Base-by-base conservation (phyloP, 495 filamentous ascomycete genomes). In the Aspergillus olivimuriae region DNA sequence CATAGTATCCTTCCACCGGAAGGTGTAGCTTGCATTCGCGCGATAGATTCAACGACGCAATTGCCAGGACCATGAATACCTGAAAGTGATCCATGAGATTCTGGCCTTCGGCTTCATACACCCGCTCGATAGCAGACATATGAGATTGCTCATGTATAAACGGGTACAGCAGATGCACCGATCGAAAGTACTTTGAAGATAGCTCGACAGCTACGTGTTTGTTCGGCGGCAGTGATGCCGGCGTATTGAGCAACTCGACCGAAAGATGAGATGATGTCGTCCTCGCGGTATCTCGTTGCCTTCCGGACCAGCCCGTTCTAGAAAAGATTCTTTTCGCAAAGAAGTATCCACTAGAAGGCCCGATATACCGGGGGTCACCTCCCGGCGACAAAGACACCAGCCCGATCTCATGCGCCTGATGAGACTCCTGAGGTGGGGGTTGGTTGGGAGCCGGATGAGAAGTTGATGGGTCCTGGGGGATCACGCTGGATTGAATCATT, bases 41-140 rank as follows among this genome's bases (percentile, higher is more conserved):
- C 1, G 67, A 70, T 2, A 71, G 52, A 38, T 70, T 60, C n/a
- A 61, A 61, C 2, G 70, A 58, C 2, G 64, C 57, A 41, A 74
- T 66, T 4, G 70, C 67, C 2, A 74, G 39, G 7, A 74, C 70
- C 66, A 74, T 70, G 43, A 63, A 67, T 4, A 70, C 60, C 32
- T 72, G 70, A 35, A 69, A 72, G 10, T 47, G 47, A 4, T 46
- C 53, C 1, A 57, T 30, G 5, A 61, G 54, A 18, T 56, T 42
- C 2, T 33, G 41, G 15, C 39, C 47, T 7, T 51, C 43, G 2
- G 41, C 41, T 1, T 46, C 38, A 36, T 69, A 70, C 16, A 72
- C 48, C 11, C 42, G 53, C 17, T 63, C 47, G 6, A 72, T 48
- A 2, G 51, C 47, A 14, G 52, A 44, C 51, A 67, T 55, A 39